A percentile compares a stretch with the other conserved stretches of the same genome.
These are phyloP conservation scores for Pseudogymnoascus sp. DNA, from an alignment of 2,329 filamentous ascomycete species.

Conservation along the genomic window DNA sequence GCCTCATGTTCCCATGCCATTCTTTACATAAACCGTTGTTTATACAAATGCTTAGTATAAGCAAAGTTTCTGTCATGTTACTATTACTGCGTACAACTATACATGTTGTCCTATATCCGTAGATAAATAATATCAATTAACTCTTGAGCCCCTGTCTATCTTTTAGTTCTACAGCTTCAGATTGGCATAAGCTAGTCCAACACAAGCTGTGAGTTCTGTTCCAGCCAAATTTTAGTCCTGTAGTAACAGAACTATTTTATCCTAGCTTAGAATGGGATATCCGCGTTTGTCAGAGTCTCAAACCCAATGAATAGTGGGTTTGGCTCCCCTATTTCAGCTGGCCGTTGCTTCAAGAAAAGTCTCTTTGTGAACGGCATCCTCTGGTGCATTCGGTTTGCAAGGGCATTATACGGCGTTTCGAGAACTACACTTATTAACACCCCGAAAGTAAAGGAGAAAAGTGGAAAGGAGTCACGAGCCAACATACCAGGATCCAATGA, in stretches of 20 bases:
- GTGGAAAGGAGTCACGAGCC: neutral
- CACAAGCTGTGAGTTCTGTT: neutral
- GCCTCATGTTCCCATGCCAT: no score
- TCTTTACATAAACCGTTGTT: no score
- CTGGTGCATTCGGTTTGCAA: slow-evolving; percentile 19
- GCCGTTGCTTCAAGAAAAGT: slow-evolving; percentile 18
- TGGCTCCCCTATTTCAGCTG: slow-evolving; percentile 16
- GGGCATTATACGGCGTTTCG: slow-evolving; percentile 25
- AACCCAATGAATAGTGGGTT: slow-evolving; percentile 16
- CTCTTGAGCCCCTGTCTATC: no score
- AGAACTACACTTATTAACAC: slow-evolving; percentile 16
- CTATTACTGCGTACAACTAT: no score
- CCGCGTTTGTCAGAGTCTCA: slow-evolving; percentile 14
- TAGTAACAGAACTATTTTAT: neutral
- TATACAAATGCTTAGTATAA: no score
- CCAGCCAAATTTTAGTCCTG: neutral
- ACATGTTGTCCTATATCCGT: no score
- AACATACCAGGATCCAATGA: slow-evolving; percentile 12
- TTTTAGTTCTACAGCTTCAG: no score
- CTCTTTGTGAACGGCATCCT: slow-evolving; percentile 22
- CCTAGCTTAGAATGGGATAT: neutral
- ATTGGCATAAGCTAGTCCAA: no score
- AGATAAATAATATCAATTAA: no score
- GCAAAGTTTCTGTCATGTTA: no score
- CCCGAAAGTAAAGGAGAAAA: neutral